phyloP scores from a whole-genome alignment of 2,329 filamentous ascomycete genomes.

The Sporothrix curviconia region DNA sequence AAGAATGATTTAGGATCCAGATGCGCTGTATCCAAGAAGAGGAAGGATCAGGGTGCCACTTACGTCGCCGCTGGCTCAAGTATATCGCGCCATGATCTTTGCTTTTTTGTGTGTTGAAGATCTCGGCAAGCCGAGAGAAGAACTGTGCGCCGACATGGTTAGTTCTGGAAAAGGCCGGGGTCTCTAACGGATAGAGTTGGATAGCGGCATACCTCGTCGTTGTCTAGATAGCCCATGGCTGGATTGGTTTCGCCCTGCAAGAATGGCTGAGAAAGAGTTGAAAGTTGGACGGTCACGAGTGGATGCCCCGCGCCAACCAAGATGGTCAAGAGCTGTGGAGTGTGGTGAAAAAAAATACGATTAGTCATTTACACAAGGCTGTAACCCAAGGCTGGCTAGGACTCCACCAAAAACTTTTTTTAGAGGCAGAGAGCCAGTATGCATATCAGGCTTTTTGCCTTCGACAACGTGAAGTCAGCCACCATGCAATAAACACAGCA shows the following conservation, averaged over 20 bases:
- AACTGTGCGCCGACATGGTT: constrained; percentile 46
- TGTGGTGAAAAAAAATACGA: too few species aligned
- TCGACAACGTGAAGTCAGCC: too few species aligned
- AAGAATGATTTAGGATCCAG: background rate
- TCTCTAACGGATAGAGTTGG: background rate
- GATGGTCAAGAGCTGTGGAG: too few species aligned
- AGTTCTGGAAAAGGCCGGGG: background rate
- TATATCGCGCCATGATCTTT: constrained; percentile 68
- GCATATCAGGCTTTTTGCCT: too few species aligned
- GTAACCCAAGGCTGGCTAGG: background rate
- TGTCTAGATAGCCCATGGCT: constrained; percentile 31
- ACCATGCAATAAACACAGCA: background rate
- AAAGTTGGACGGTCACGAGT: too few species aligned
- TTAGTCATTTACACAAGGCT: constrained; percentile 14
- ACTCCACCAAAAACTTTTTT: background rate
- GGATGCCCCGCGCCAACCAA: background rate
- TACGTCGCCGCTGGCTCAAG: constrained; percentile 71
- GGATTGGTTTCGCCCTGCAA: background rate
- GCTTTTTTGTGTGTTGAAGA: constrained; percentile 61
- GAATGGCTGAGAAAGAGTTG: background rate
- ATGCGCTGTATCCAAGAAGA: background rate
- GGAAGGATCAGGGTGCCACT: constrained; percentile 27
- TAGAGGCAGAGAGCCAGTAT: too few species aligned
- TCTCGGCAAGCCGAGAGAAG: constrained; percentile 60
- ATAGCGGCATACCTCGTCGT: constrained; percentile 31